Evolutionary conservation across 331 rosid species (phyloP).

Genomic region (Pyracantha coccinea): DNA sequence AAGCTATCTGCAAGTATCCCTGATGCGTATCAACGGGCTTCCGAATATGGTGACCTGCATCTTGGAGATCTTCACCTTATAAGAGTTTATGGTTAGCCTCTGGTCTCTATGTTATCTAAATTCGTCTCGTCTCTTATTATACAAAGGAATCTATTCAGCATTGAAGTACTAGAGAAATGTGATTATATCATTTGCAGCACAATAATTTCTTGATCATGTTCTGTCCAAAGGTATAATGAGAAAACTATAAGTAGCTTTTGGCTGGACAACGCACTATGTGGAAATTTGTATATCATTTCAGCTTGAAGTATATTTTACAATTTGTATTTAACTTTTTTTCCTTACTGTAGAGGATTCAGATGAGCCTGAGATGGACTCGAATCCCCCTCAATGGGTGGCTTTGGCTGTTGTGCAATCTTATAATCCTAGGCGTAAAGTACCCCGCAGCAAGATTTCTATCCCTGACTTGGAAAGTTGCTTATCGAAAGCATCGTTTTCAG

Average conservation of each 20-base stretch:
- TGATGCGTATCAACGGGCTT: slow-evolving; percentile 68
- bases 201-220: neutral
- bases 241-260: neutral
- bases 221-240: neutral
- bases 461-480: slow-evolving; percentile 65
- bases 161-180: neutral
- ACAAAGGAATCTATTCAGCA: neutral
- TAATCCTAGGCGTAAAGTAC: slow-evolving; percentile 70
- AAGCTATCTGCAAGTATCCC: slow-evolving; percentile 62
- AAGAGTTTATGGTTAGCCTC: slow-evolving; percentile 56
- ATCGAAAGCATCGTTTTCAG: slow-evolving; percentile 64
- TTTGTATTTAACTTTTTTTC: slow-evolving; percentile 1
- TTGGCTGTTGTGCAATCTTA: slow-evolving; percentile 90
- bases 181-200: neutral
- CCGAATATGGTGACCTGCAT: slow-evolving; percentile 81
- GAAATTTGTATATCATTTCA: neutral
- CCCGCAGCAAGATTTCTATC: slow-evolving; percentile 71
- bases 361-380: slow-evolving; percentile 20
- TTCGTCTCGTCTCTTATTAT: neutral
- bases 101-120: neutral
- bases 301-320: neutral
- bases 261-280: neutral
- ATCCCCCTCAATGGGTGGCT: slow-evolving; percentile 63
- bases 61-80: slow-evolving; percentile 92
- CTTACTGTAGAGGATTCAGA: slow-evolving; percentile 29